Conservation (phyloP, 2,329 filamentous ascomycete species). For the Paracorniculantispora psalliotae region DNA sequence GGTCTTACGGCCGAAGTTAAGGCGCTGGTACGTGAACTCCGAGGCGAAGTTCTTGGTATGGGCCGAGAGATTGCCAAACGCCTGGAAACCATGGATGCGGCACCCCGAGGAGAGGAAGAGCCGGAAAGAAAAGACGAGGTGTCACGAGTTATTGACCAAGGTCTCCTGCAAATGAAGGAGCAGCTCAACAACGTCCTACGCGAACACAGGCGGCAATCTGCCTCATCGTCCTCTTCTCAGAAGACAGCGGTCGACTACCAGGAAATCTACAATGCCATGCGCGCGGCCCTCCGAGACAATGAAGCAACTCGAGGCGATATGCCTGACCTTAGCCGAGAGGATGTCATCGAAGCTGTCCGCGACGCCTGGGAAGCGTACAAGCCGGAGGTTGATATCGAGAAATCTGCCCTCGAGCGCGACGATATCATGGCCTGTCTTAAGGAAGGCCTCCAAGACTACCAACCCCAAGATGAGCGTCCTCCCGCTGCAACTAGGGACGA, state of each 20-base stretch:
- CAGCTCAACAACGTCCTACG: conserved; percentile 77
- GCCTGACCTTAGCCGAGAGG: conserved; percentile 62
- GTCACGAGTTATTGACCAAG: conserved; percentile 70
- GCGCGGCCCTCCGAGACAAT: conserved; percentile 64
- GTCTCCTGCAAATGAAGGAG: conserved; percentile 74
- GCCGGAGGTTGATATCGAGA: conserved; percentile 85
- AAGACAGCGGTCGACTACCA: conserved; percentile 66
- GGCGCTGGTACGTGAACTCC: conserved; percentile 79
- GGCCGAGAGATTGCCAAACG: conserved; percentile 83
- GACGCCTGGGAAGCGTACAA: conserved; percentile 95
- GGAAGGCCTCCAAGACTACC: conserved; percentile 77
- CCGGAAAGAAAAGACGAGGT: conserved; percentile 63
- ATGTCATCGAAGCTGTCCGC: conserved; percentile 79
- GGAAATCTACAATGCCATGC: conserved; percentile 81
- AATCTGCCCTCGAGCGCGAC: conserved; percentile 83
- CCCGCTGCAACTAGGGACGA: conserved; percentile 72
- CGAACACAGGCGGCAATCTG: conserved; percentile 67
- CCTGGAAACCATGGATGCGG: conserved; percentile 61
- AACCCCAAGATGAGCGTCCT: conserved; percentile 46
- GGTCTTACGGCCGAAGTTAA: conserved; percentile 91
- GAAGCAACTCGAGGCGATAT: conserved; percentile 38
- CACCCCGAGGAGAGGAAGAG: conserved; percentile 37
- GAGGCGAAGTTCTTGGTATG: conserved; percentile 92
- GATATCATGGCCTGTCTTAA: conserved; percentile 83
- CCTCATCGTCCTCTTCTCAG: conserved; percentile 57